Conservation (phyloP, 805 yeast species). For the Sungouiella thailandica region DNA sequence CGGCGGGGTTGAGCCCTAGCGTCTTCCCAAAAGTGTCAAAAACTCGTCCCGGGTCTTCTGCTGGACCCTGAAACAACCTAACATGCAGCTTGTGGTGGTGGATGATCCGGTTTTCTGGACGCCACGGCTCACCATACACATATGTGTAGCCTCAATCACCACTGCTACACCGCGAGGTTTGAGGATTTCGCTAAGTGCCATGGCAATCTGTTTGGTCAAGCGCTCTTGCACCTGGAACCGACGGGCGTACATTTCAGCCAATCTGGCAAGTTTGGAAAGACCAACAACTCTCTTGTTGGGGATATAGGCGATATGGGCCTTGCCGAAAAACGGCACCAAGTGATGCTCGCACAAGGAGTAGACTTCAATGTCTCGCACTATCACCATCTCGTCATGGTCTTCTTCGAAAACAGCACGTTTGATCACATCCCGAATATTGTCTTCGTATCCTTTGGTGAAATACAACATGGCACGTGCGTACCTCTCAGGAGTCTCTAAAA, state of each 20-base stretch:
- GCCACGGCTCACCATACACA: slow-evolving; percentile 99
- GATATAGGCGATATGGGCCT: slow-evolving; percentile 96
- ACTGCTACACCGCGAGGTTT: slow-evolving; percentile 98
- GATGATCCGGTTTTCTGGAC: slow-evolving; percentile 92
- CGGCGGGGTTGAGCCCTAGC: slow-evolving; percentile 19
- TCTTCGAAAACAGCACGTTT: slow-evolving; percentile 96
- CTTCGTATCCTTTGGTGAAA: slow-evolving; percentile 96
- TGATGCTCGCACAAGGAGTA: slow-evolving; percentile 96
- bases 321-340: slow-evolving; percentile 94
- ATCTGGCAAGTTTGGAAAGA: slow-evolving; percentile 83
- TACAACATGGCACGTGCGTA: slow-evolving; percentile 95
- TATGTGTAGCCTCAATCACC: slow-evolving; percentile 94
- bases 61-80: slow-evolving; percentile 89
- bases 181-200: slow-evolving; percentile 86
- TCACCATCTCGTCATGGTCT: slow-evolving; percentile 98
- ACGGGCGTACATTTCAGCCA: slow-evolving; percentile 96
- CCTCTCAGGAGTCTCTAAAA: slow-evolving; percentile 90
- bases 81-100: slow-evolving; percentile 94
- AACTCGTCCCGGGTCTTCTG: slow-evolving; percentile 97
- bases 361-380: slow-evolving; percentile 90
- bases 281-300: slow-evolving; percentile 94
- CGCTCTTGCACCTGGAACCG: slow-evolving; percentile 98
- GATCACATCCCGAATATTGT: slow-evolving; percentile 85
- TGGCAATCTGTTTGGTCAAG: slow-evolving; percentile 93
- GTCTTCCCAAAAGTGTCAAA: slow-evolving; percentile 69